These are phyloP conservation scores for Jimgerdemannia lactiflua DNA, from an alignment of 192 early-diverging fungal genomes.

Conservation along the genomic window DNA sequence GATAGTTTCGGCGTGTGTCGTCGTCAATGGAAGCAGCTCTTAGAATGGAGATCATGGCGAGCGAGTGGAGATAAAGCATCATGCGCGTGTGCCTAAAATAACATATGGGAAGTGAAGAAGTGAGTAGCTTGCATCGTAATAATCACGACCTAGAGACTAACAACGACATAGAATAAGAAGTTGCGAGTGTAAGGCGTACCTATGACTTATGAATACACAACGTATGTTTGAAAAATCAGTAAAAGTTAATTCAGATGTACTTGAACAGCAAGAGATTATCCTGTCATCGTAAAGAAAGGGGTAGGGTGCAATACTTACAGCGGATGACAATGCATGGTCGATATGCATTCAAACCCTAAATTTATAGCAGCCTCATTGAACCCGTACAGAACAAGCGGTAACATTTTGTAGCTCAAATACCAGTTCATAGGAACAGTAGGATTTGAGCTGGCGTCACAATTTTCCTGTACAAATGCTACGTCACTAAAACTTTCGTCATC, in stretches of 20 bases:
- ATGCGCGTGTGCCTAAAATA: slow-evolving; percentile 24
- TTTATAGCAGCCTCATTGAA: slow-evolving; percentile 19
- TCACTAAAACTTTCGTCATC: slow-evolving; percentile 32
- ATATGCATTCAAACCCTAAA: slow-evolving; percentile 11
- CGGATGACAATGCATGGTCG: slow-evolving; percentile 20
- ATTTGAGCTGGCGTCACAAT: slow-evolving; percentile 16
- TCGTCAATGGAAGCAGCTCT: not conserved
- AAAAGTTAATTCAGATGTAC: no score
- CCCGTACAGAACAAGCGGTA: slow-evolving; percentile 27
- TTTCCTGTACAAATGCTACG: slow-evolving; percentile 19
- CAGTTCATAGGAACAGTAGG: slow-evolving; percentile 21
- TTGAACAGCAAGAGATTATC: no score
- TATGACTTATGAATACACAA: no score
- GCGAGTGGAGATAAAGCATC: slow-evolving; percentile 18
- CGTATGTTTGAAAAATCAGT: no score
- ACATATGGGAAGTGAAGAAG: no score
- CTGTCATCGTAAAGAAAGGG: no score
- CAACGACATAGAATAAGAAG: no score
- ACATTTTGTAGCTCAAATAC: slow-evolving; percentile 23
- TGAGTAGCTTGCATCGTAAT: no score
- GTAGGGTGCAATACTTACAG: not conserved
- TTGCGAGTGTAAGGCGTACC: no score
- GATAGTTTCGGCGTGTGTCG: not conserved
- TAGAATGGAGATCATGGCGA: slow-evolving; percentile 21
- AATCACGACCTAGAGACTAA: no score